phyloP scores from a whole-genome alignment of 2,329 filamentous ascomycete species.

The Fusarium tupiense region DNA sequence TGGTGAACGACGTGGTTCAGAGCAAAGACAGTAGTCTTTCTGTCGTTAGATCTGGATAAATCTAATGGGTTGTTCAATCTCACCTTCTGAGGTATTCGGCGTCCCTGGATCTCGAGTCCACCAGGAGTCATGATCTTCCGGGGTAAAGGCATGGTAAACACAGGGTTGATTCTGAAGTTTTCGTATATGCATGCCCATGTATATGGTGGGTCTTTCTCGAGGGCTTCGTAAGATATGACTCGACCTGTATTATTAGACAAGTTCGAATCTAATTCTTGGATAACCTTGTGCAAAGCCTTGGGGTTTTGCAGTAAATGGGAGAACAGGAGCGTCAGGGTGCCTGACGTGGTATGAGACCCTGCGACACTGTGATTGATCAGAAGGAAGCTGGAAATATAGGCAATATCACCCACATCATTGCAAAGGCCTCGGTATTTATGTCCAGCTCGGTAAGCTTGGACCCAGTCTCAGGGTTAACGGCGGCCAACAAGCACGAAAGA shows the following conservation, averaged over 20 bases:
- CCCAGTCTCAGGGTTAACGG: background rate
- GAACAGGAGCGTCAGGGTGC: background rate
- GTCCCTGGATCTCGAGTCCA: background rate
- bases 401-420: background rate
- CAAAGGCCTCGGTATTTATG: background rate
- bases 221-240: background rate
- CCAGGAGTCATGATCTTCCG: background rate
- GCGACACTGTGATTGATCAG: background rate
- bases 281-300: background rate
- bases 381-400: background rate
- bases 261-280: background rate
- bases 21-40: background rate
- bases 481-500: background rate
- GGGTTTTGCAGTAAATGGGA: background rate
- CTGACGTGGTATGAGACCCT: background rate
- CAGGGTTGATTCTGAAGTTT: background rate
- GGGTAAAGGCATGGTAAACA: background rate
- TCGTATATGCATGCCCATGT: background rate
- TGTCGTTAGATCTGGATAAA: background rate
- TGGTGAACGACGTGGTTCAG: background rate
- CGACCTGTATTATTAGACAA: accelerated
- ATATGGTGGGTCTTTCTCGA: background rate
- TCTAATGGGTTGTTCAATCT: background rate
- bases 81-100: background rate
- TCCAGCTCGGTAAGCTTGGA: background rate